Evolutionary conservation across 2,329 filamentous ascomycete species (phyloP).

Genomic region (Colletotrichum liriopes): DNA sequence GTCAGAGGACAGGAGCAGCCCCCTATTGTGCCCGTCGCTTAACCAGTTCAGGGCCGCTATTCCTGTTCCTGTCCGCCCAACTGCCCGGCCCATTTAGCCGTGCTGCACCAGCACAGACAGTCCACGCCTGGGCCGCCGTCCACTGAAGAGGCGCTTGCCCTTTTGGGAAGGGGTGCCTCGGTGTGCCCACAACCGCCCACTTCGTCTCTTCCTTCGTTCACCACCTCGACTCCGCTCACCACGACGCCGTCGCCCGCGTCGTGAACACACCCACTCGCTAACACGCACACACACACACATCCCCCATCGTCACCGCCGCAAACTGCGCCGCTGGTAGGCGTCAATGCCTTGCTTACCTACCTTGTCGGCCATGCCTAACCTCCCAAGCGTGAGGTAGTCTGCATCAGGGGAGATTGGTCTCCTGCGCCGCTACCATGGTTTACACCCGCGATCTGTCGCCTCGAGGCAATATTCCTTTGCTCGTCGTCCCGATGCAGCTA

Average conservation of each 20-base stretch:
- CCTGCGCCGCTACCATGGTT: slow-evolving; percentile 22
- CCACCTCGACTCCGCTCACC: slow-evolving; percentile 15
- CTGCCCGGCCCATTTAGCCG: not conserved
- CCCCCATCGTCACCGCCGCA: slow-evolving; percentile 15
- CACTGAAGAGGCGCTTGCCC: slow-evolving; percentile 20
- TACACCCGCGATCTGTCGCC: slow-evolving; percentile 12
- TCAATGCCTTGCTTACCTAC: slow-evolving; percentile 10
- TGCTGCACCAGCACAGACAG: slow-evolving; percentile 1
- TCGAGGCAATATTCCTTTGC: slow-evolving; percentile 5
- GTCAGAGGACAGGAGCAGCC: not conserved
- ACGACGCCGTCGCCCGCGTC: slow-evolving; percentile 16
- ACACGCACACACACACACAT: not conserved
- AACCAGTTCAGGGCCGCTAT: not conserved
- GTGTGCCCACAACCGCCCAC: slow-evolving; percentile 20
- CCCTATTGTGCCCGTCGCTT: slow-evolving; percentile 22
- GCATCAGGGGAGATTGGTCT: slow-evolving; percentile 26
- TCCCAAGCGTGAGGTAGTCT: not conserved
- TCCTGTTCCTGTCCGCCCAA: slow-evolving; percentile 33
- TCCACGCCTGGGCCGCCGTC: slow-evolving; percentile 5
- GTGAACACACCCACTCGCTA: slow-evolving; percentile 13
- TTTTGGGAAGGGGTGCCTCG: slow-evolving; percentile 7
- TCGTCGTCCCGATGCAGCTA: slow-evolving; percentile 29
- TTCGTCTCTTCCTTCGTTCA: slow-evolving; percentile 14
- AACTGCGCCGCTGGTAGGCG: slow-evolving; percentile 7
- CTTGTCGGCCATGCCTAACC: not conserved